A percentile compares a stretch with the other conserved stretches of the same genome.
phyloP scores from a whole-genome alignment of 306 rosid species.

The Abrus precatorius region DNA sequence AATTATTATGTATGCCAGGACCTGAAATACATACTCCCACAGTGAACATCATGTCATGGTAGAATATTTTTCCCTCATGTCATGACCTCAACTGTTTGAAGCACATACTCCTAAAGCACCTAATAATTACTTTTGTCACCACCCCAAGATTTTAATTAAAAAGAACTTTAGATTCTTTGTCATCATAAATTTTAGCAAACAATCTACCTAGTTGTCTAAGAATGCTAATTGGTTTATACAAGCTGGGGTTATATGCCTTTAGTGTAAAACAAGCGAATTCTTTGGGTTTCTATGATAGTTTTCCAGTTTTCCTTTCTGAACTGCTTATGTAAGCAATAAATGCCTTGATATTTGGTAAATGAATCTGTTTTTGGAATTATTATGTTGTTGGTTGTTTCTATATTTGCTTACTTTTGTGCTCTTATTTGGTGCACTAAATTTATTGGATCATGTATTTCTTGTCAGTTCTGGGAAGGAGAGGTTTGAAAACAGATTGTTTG shows the following conservation, averaged over 20 bases:
- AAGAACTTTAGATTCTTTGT: slow-evolving; percentile 26
- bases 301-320: slow-evolving; percentile 35
- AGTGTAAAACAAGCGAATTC: slow-evolving; percentile 29
- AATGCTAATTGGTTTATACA: slow-evolving; percentile 35
- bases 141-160: neutral
- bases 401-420: slow-evolving; percentile 39
- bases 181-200: neutral
- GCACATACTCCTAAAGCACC: slow-evolving; percentile 30
- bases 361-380: slow-evolving; percentile 18
- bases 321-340: slow-evolving; percentile 1
- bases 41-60: slow-evolving; percentile 12
- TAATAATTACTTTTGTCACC: slow-evolving; percentile 8
- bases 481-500: slow-evolving; percentile 51
- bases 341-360: slow-evolving; percentile 33
- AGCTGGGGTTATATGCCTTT: slow-evolving; percentile 30
- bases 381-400: slow-evolving; percentile 29
- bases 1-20: slow-evolving; percentile 17
- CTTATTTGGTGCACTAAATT: slow-evolving; percentile 41
- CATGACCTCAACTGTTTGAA: slow-evolving; percentile 19
- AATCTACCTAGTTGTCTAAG: slow-evolving; percentile 9
- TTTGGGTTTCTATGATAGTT: slow-evolving; percentile 1
- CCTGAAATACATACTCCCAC: slow-evolving; percentile 18
- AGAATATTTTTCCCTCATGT: slow-evolving; percentile 18
- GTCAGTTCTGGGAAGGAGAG: slow-evolving; percentile 47
- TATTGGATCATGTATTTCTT: slow-evolving; percentile 45